Conservation (phyloP, 441 rosid species). For the Populus tomentosa region DNA sequence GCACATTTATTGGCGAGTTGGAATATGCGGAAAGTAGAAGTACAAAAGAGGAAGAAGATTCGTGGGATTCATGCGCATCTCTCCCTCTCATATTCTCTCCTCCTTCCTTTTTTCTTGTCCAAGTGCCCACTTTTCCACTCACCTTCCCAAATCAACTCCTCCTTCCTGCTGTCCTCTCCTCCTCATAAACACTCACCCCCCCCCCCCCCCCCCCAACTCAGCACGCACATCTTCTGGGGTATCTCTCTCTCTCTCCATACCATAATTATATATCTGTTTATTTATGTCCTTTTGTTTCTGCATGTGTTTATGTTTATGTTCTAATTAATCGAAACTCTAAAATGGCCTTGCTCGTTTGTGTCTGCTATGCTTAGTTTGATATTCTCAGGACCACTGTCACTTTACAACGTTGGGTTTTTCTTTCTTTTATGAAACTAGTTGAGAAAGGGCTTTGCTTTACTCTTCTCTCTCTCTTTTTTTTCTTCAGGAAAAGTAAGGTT, state of each 20-base stretch:
- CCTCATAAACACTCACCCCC: not conserved
- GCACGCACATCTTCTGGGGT: not conserved
- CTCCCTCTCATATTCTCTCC: constrained; percentile 2
- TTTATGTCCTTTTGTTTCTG: not conserved
- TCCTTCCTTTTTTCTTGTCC: not conserved
- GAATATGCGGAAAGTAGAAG: constrained; percentile 25
- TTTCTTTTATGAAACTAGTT: not conserved
- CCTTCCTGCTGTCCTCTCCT: not conserved
- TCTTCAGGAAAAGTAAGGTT: not conserved
- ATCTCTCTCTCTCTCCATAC: not conserved
- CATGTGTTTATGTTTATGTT: not conserved
- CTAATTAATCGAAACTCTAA: not conserved
- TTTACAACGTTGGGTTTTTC: not conserved
- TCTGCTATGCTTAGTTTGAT: not conserved
- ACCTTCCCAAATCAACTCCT: not conserved
- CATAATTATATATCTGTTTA: not conserved
- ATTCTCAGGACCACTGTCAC: not conserved
- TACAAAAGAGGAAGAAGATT: constrained; percentile 22
- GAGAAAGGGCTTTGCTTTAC: not conserved
- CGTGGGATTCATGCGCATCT: constrained; percentile 30
- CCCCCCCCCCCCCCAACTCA: not conserved
- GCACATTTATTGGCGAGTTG: not conserved
- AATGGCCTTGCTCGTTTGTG: not conserved
- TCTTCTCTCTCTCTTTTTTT: no score
- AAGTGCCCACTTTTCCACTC: not conserved